phyloP scores from a whole-genome alignment of 352 stramenopile genomes.

The Globisporangium uncinulatum region DNA sequence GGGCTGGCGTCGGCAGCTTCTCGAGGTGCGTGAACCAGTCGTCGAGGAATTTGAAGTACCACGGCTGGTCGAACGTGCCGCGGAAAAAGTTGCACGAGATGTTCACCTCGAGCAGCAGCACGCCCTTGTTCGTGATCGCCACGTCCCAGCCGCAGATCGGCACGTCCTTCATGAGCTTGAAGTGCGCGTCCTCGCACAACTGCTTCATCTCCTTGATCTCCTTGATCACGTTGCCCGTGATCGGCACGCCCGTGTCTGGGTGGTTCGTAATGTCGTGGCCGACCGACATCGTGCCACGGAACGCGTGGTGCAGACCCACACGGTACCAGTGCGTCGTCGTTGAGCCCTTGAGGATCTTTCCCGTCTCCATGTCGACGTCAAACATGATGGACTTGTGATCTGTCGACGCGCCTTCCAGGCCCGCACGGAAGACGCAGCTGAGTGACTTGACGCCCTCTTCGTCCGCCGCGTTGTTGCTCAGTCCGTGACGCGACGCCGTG shows the following conservation, averaged over 20 bases:
- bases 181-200: conserved; percentile 83
- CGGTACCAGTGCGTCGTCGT: conserved; percentile 97
- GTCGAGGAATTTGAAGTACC: conserved; percentile 86
- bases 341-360: conserved; percentile 91
- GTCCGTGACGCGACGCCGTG: conserved; percentile 85
- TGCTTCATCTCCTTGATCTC: conserved; percentile 84
- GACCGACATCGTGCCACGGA: conserved; percentile 69
- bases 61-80: conserved; percentile 83
- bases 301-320: conserved; percentile 73
- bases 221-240: conserved; percentile 86
- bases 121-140: conserved; percentile 86
- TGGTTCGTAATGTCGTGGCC: conserved; percentile 87
- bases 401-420: conserved; percentile 75
- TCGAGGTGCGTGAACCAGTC: conserved; percentile 80
- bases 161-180: conserved; percentile 90
- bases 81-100: conserved; percentile 95
- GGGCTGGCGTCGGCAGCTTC: conserved; percentile 35
- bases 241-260: conserved; percentile 82
- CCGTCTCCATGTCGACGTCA: conserved; percentile 94
- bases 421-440: conserved; percentile 75
- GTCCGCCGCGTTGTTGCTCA: conserved; percentile 44
- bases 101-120: conserved; percentile 89
- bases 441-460: conserved; percentile 69
- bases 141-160: conserved; percentile 92
- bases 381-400: conserved; percentile 99